Conservation (phyloP, 2,329 filamentous ascomycete species). For the Fusarium sulawesiense region DNA sequence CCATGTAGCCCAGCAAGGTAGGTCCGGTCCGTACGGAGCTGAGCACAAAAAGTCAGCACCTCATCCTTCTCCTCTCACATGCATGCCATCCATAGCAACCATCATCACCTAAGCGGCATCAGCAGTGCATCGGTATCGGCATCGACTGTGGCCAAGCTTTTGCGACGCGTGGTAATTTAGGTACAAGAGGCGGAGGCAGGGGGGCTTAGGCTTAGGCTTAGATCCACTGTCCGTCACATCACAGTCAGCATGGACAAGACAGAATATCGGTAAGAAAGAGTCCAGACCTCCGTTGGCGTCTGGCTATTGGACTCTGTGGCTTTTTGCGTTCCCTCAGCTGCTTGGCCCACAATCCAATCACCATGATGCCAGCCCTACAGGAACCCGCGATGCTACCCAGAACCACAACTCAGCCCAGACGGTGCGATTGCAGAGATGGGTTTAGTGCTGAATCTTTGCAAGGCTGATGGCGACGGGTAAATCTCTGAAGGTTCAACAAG, state of each 20-base stretch:
- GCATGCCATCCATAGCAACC: conserved; percentile 5
- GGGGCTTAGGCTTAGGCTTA: background rate
- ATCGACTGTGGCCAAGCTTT: conserved; percentile 14
- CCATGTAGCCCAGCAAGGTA: background rate
- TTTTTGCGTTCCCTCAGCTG: conserved; percentile 32
- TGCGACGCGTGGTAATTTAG: conserved; percentile 14
- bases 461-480: conserved; percentile 28
- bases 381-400: conserved; percentile 18
- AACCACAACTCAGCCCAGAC: conserved; percentile 23
- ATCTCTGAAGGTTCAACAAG: background rate
- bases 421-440: conserved; percentile 21
- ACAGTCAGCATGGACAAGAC: conserved; percentile 14
- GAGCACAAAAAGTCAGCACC: background rate
- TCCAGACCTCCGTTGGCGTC: conserved; percentile 34
- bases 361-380: conserved; percentile 33
- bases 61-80: conserved; percentile 1
- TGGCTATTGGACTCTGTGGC: conserved; percentile 31
- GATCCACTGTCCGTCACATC: background rate
- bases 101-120: conserved; percentile 1
- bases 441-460: conserved; percentile 25
- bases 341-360: conserved; percentile 28
- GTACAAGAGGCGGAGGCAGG: conserved; percentile 17
- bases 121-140: conserved; percentile 9
- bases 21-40: background rate
- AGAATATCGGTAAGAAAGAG: background rate